phyloP scores from a whole-genome alignment of 2,329 filamentous ascomycete species.

The Fusarium concolor region DNA sequence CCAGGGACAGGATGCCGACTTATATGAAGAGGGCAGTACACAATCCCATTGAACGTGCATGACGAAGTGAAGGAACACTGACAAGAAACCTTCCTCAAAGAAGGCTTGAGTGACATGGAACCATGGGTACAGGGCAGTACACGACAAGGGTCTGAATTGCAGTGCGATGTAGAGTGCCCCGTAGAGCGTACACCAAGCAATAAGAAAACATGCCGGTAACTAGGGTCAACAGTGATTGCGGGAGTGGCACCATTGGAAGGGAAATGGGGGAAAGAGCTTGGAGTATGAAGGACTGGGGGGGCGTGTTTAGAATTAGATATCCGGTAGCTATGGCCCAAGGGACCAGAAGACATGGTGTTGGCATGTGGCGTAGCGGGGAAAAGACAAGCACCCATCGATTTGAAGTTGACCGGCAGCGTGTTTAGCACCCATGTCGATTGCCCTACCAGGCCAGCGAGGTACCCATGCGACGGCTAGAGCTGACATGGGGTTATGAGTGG shows the following conservation, averaged over 20 bases:
- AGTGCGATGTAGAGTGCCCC: conserved; percentile 33
- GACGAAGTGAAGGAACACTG: conserved; percentile 45
- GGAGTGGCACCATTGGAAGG: conserved; percentile 46
- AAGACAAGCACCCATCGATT: conserved; percentile 47
- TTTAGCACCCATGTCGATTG: conserved; percentile 39
- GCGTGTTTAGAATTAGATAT: conserved; percentile 33
- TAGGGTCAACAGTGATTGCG: conserved; percentile 41
- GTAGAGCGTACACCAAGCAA: conserved; percentile 43
- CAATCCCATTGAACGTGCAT: conserved; percentile 44
- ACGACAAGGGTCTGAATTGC: conserved; percentile 43
- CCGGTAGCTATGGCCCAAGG: conserved; percentile 43
- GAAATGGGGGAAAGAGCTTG: conserved; percentile 33
- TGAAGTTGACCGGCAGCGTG: conserved; percentile 37
- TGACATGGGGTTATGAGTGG: conserved; percentile 35
- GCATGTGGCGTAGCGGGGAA: conserved; percentile 49
- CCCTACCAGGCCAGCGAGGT: conserved; percentile 45
- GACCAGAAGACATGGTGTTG: conserved; percentile 44
- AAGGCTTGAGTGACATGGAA: conserved; percentile 46
- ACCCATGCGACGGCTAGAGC: conserved; percentile 37
- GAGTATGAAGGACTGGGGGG: conserved; percentile 33
- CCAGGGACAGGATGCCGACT: conserved; percentile 48
- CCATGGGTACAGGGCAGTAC: conserved; percentile 42
- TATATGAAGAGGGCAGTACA: conserved; percentile 50
- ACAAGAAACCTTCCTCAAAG: conserved; percentile 45
- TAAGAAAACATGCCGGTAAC: conserved; percentile 39